These are phyloP conservation scores for Diaporthe ilicicola DNA, from an alignment of 2,329 filamentous ascomycete genomes.

Conservation along the genomic window DNA sequence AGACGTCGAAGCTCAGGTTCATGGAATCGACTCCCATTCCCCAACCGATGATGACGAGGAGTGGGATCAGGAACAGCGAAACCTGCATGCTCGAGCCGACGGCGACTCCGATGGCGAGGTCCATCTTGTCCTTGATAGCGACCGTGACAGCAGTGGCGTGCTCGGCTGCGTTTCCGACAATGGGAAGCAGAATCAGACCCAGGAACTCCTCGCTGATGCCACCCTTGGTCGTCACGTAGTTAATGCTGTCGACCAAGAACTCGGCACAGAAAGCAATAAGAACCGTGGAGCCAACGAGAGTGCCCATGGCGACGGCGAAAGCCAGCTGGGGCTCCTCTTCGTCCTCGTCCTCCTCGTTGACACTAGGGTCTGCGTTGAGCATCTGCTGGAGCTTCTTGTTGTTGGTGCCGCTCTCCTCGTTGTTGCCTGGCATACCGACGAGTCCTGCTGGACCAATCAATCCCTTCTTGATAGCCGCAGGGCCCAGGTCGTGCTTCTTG, in stretches of 20 bases:
- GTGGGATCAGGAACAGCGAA: conserved; percentile 78
- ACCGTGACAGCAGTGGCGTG: conserved; percentile 84
- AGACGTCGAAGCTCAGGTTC: conserved; percentile 86
- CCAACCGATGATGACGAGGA: conserved; percentile 83
- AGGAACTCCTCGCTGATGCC: conserved; percentile 77
- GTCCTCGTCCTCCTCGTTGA: conserved; percentile 71
- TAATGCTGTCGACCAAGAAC: conserved; percentile 79
- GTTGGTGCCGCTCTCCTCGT: conserved; percentile 35
- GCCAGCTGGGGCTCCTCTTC: conserved; percentile 79
- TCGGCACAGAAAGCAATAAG: conserved; percentile 85
- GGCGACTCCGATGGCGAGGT: conserved; percentile 81
- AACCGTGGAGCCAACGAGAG: conserved; percentile 76
- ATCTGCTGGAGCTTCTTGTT: conserved; percentile 56
- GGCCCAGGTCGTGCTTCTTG: conserved; percentile 37
- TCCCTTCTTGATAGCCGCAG: conserved; percentile 49
- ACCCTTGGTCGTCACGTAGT: conserved; percentile 68
- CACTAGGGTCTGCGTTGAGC: conserved; percentile 50
- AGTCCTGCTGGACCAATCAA: conserved; percentile 51
- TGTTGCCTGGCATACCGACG: conserved; percentile 43
- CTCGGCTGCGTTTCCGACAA: conserved; percentile 85
- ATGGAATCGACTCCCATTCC: conserved; percentile 75
- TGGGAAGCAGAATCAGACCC: conserved; percentile 81
- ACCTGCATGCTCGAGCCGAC: conserved; percentile 85
- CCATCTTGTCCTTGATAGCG: conserved; percentile 86
- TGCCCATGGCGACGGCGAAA: conserved; percentile 74